Evolutionary conservation across 176 grass and related monocot species (phyloP), one percentile per base, ranked within the genome.

Genomic region (Triticum dicoccoides): DNA sequence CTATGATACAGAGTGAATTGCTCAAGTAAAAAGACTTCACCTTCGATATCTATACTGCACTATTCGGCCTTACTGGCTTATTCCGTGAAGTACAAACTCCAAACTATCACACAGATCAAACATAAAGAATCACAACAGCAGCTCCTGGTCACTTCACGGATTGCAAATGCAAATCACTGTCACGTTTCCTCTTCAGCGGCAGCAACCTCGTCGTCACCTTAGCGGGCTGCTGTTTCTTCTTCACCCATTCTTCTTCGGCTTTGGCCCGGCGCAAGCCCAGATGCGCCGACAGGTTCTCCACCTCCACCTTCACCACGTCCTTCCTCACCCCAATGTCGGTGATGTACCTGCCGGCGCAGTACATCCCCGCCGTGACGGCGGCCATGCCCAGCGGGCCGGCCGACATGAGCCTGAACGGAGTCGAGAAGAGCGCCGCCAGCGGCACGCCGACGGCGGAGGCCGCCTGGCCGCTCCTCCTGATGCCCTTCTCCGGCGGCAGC

Each of bases 271-370:
- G 80, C 45, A 81, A 84, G 4, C 85, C 76, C 18, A 94, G 80
- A 47, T 90, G 84, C 63, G 87, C 89, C 24, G 90, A 73, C 3
- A 94, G 70, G 47, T 92, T 63, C 83, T 94, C 94, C 23, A 94
- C 92, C 11, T 91, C 87, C 11, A 97, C 86, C 85, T 88, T 97
- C 0, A 88, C 87, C 6, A 90, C 89, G 65, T 97, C 94, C 81
- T 91, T 97, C 29, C 91, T 84, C 67, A 97, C 87, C 0, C 92
- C 89, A 1, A 97, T 90, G 65, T 94, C 94, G 9, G 94, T 92
- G 75, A 88, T 68, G 81, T 97, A 97, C 76, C 91, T 82, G 5
- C 89, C 89, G 45, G 91, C 91, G 65, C 94, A 91, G 81, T 91
- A 89, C 82, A 94, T 68, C 9, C 94, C 91, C 0, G 86, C 91